phyloP scores from a whole-genome alignment of 257 asterid species.

The Penstemon barbatus region DNA sequence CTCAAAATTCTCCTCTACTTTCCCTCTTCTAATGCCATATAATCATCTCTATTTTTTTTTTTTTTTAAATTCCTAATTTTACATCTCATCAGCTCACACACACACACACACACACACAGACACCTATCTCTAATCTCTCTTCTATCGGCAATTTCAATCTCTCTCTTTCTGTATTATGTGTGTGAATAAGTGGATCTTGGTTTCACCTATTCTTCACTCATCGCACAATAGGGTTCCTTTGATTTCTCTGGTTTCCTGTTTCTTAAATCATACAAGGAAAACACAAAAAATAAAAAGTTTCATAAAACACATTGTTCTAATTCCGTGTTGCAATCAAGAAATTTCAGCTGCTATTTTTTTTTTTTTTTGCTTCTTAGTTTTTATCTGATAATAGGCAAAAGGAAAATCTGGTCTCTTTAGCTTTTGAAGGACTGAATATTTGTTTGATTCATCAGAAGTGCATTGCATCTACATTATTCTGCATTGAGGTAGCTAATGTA shows the following conservation, averaged over 20 bases:
- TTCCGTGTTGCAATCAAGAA: constrained; percentile 7
- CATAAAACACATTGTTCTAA: constrained; percentile 10
- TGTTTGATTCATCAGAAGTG: constrained; percentile 17
- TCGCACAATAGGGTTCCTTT: constrained; percentile 35
- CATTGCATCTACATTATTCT: constrained; percentile 9
- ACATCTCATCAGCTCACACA: constrained; percentile 24
- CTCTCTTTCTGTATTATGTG: constrained; percentile 23
- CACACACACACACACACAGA: too few relatives aligned
- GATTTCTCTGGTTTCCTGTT: constrained; percentile 3
- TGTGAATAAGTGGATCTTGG: constrained; percentile 38
- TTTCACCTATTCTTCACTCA: constrained; percentile 30
- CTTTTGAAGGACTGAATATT: constrained; percentile 21
- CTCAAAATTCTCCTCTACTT: constrained; percentile 41
- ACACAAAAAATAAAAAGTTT: neutral
- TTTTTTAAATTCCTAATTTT: constrained; percentile 12
- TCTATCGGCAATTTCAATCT: constrained; percentile 18
- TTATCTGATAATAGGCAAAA: neutral
- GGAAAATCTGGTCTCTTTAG: constrained; percentile 22
- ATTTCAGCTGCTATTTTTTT: constrained; percentile 18
- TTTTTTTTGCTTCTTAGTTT: neutral
- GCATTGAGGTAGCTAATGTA: constrained; percentile 27
- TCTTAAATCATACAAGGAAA: constrained; percentile 4
- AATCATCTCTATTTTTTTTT: constrained; percentile 26
- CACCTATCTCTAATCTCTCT: neutral
- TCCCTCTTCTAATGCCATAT: constrained; percentile 42